These are phyloP conservation scores for Fusarium compactum DNA, from an alignment of 2,329 filamentous ascomycete genomes.

Conservation along the genomic window DNA sequence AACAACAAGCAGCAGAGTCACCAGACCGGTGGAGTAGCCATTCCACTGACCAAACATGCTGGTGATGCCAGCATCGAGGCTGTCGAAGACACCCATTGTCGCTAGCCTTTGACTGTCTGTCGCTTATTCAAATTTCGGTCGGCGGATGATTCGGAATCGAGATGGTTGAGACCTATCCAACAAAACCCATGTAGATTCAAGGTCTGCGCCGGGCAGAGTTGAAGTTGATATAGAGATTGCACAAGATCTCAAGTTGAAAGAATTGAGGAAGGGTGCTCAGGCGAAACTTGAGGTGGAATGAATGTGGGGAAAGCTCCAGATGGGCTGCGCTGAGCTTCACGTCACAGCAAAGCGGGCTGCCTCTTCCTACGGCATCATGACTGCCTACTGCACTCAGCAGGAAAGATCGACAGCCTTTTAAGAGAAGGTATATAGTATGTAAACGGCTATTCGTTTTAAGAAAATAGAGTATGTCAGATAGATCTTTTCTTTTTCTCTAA, in stretches of 20 bases:
- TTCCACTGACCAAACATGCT: conserved; percentile 84
- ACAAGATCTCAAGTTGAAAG: conserved; percentile 33
- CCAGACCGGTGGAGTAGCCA: conserved; percentile 77
- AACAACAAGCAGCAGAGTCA: conserved; percentile 73
- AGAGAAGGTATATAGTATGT: neutral
- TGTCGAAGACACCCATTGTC: conserved; percentile 62
- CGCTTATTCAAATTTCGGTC: conserved; percentile 7
- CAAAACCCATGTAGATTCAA: conserved; percentile 1
- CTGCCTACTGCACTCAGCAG: neutral
- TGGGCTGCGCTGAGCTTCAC: conserved; percentile 18
- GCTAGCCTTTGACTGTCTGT: neutral
- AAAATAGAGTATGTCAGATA: neutral
- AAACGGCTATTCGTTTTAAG: neutral
- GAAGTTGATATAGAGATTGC: conserved; percentile 3
- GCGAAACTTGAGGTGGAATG: conserved; percentile 20
- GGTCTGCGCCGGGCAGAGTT: conserved; percentile 1
- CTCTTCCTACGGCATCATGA: conserved; percentile 11
- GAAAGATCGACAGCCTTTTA: neutral
- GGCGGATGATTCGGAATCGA: conserved; percentile 5
- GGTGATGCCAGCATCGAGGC: conserved; percentile 78
- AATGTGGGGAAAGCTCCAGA: conserved; percentile 28
- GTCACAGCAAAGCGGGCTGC: conserved; percentile 26
- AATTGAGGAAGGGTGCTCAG: conserved; percentile 30
- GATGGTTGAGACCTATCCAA: neutral
- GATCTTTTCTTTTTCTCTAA: neutral